Conservation (phyloP, 257 asterid species). For the Gentiana straminea region DNA sequence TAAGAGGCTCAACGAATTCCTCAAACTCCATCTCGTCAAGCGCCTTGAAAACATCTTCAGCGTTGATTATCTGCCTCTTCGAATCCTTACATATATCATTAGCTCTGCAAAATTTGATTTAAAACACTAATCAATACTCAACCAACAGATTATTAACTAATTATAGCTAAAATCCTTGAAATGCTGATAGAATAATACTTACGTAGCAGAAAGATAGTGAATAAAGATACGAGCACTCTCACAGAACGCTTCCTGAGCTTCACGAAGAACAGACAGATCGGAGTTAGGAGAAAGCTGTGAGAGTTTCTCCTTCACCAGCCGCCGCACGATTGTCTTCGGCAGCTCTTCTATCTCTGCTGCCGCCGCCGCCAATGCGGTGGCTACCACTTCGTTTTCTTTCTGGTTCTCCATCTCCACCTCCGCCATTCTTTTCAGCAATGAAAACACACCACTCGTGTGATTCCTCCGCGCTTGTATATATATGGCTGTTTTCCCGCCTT, state of each 20-base stretch:
- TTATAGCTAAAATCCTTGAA: too few species aligned
- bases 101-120: constrained; percentile 29
- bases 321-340: constrained; percentile 86
- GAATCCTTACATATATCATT: constrained; percentile 86
- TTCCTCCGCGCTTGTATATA: too few species aligned
- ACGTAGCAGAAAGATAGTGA: constrained; percentile 87
- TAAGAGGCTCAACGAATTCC: constrained; percentile 71
- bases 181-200: constrained; percentile 6
- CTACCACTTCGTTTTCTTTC: constrained; percentile 6
- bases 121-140: too few species aligned
- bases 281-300: constrained; percentile 57
- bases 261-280: constrained; percentile 64
- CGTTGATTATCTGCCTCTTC: constrained; percentile 66
- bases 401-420: constrained; percentile 6
- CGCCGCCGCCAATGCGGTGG: constrained; percentile 18
- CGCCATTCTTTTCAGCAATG: background rate
- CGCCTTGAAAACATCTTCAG: constrained; percentile 92
- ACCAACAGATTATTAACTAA: too few species aligned
- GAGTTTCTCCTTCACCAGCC: constrained; percentile 83
- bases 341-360: constrained; percentile 54
- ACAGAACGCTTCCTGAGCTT: constrained; percentile 70
- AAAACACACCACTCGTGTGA: too few species aligned
- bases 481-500: too few species aligned
- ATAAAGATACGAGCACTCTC: constrained; percentile 81
- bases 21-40: constrained; percentile 83